phyloP scores from a whole-genome alignment of 495 filamentous ascomycete genomes.

The Tuber indicum region DNA sequence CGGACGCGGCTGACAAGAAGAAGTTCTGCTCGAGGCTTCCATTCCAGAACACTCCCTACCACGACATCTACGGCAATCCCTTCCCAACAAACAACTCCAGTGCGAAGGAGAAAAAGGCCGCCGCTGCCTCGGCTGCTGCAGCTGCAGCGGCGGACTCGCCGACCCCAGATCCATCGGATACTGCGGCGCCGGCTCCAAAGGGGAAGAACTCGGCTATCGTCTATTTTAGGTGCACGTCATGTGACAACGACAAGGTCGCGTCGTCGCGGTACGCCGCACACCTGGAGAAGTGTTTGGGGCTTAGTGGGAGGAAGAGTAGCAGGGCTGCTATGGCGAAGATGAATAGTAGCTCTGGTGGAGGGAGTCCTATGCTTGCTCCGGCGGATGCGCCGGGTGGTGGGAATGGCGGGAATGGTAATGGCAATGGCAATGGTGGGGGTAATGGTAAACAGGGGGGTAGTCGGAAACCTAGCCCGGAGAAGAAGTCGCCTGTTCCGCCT shows the following conservation, averaged over 20 bases:
- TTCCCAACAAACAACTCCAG: constrained; percentile 34
- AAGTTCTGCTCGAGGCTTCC: constrained; percentile 38
- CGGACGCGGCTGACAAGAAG: constrained; percentile 21
- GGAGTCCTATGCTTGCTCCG: constrained; percentile 35
- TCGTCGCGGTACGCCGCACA: constrained; percentile 27
- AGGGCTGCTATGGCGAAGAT: constrained; percentile 40
- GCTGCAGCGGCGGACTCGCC: constrained; percentile 20
- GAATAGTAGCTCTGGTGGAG: constrained; percentile 29
- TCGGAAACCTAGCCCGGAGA: constrained; percentile 37
- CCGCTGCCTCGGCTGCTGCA: constrained; percentile 13
- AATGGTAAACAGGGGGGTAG: constrained; percentile 13
- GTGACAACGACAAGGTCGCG: constrained; percentile 33
- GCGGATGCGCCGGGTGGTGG: constrained; percentile 18
- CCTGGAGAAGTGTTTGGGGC: constrained; percentile 39
- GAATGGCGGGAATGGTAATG: background rate
- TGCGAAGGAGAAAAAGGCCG: constrained; percentile 22
- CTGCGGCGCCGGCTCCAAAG: constrained; percentile 4
- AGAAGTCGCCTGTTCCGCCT: constrained; percentile 20
- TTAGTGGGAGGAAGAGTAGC: constrained; percentile 34
- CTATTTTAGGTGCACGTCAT: constrained; percentile 36
- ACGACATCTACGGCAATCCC: constrained; percentile 42
- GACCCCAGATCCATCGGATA: constrained; percentile 19
- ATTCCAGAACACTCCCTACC: constrained; percentile 25
- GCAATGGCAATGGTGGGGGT: constrained; percentile 1
- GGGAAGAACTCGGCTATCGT: constrained; percentile 29